phyloP scores from a whole-genome alignment of 495 filamentous ascomycete genomes.

The Barbatosphaeria neglecta region DNA sequence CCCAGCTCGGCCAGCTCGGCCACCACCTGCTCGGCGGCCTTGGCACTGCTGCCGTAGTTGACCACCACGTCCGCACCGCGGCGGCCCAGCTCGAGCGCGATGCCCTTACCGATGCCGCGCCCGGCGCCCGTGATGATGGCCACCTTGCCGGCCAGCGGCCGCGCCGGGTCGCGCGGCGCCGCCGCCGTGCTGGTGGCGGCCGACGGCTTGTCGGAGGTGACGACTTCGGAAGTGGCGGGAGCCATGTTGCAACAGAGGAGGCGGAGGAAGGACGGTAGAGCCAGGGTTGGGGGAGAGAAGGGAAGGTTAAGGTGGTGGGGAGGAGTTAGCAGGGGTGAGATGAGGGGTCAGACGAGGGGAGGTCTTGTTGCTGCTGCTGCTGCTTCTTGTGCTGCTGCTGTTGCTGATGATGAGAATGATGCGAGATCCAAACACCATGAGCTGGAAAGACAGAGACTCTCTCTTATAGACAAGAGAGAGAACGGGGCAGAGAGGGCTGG shows the following conservation, averaged over 20 bases:
- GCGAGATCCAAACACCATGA: too few relatives aligned
- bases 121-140: conserved; percentile 57
- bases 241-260: conserved; percentile 6
- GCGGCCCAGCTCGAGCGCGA: conserved; percentile 64
- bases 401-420: background rate
- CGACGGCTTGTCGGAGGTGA: background rate
- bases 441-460: background rate
- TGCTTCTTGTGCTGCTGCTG: background rate
- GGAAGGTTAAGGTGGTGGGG: background rate
- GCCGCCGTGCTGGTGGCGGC: conserved; percentile 3
- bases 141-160: conserved; percentile 48
- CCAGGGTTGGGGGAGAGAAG: background rate
- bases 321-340: background rate
- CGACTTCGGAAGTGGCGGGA: conserved; percentile 3
- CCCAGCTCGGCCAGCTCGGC: conserved; percentile 45
- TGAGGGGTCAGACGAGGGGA: background rate
- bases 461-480: background rate
- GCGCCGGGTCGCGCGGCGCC: conserved; percentile 11
- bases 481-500: background rate
- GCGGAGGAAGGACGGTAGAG: background rate
- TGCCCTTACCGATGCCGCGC: conserved; percentile 65
- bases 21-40: conserved; percentile 51
- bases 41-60: conserved; percentile 59
- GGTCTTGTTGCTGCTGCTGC: background rate
- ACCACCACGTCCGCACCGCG: conserved; percentile 66